phyloP scores from a whole-genome alignment of 1,284 basidiomycete species.

The Tilletia walkeri region DNA sequence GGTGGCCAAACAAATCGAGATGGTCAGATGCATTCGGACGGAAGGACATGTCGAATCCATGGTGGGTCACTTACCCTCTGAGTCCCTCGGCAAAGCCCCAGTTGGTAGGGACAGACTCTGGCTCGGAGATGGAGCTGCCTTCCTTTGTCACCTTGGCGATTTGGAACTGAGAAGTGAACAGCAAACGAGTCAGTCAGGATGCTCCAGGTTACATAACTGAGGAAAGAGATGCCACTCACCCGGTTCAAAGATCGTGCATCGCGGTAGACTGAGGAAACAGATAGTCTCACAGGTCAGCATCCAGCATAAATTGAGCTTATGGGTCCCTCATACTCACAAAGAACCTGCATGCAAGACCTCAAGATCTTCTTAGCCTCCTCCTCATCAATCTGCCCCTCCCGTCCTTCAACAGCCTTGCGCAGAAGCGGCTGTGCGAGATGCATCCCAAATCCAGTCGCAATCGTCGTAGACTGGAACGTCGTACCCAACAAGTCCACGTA shows the following conservation, averaged over 20 bases:
- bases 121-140: slow-evolving; percentile 78
- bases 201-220: too few species aligned
- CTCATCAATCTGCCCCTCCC: slow-evolving; percentile 71
- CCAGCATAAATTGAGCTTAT: neutral
- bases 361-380: slow-evolving; percentile 77
- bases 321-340: slow-evolving; percentile 60
- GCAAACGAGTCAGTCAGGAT: neutral
- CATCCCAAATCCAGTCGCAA: slow-evolving; percentile 94
- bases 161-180: slow-evolving; percentile 72
- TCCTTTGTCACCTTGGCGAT: slow-evolving; percentile 79
- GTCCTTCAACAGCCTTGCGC: slow-evolving; percentile 82
- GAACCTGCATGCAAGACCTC: slow-evolving; percentile 83
- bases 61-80: slow-evolving; percentile 61
- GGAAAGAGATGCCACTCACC: slow-evolving; percentile 60
- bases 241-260: slow-evolving; percentile 96
- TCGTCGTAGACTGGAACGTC: slow-evolving; percentile 87
- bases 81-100: slow-evolving; percentile 93
- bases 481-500: slow-evolving; percentile 97
- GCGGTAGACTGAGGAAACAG: slow-evolving; percentile 68
- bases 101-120: slow-evolving; percentile 71
- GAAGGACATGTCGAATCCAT: too few species aligned
- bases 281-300: neutral
- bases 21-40: neutral
- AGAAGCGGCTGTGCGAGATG: slow-evolving; percentile 91
- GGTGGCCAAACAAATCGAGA: neutral